These are phyloP conservation scores for Bipolaris oryzae DNA, from an alignment of 2,329 filamentous ascomycete species.

Conservation along the genomic window DNA sequence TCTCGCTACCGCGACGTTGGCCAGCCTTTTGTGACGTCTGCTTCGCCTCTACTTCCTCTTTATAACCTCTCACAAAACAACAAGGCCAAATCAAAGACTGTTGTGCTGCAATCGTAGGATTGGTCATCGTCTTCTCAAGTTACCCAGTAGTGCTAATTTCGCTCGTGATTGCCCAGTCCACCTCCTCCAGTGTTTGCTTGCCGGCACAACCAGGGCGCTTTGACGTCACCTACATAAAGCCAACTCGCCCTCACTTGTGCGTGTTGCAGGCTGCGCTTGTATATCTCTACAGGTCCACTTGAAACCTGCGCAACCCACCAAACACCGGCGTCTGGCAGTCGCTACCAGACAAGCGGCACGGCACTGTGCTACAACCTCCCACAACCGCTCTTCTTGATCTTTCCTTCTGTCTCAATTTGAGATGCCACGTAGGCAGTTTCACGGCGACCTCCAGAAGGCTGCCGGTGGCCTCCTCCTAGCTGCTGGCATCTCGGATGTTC, in stretches of 20 bases:
- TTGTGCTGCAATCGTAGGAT: too few species aligned
- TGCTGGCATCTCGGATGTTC: constrained; percentile 61
- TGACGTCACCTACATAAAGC: constrained; percentile 11
- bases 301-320: constrained; percentile 5
- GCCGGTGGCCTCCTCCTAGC: constrained; percentile 48
- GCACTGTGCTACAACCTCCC: background rate
- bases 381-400: background rate
- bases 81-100: too few species aligned
- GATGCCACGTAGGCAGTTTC: constrained; percentile 72
- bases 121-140: too few species aligned
- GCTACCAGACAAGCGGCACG: too few species aligned
- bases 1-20: too few species aligned
- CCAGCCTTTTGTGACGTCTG: too few species aligned
- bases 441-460: constrained; percentile 61
- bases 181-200: constrained; percentile 3
- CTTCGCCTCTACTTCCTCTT: too few species aligned
- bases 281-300: background rate
- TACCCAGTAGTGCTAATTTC: background rate
- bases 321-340: constrained; percentile 6
- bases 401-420: constrained; percentile 3
- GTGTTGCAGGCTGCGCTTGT: background rate
- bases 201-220: constrained; percentile 1
- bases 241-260: background rate
- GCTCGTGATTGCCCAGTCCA: background rate
- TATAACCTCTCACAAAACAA: too few species aligned